Evolutionary conservation across 2,329 filamentous ascomycete genomes (phyloP), one percentile per base, ranked within the genome.

Genomic region (Hypoxylon sp.): DNA sequence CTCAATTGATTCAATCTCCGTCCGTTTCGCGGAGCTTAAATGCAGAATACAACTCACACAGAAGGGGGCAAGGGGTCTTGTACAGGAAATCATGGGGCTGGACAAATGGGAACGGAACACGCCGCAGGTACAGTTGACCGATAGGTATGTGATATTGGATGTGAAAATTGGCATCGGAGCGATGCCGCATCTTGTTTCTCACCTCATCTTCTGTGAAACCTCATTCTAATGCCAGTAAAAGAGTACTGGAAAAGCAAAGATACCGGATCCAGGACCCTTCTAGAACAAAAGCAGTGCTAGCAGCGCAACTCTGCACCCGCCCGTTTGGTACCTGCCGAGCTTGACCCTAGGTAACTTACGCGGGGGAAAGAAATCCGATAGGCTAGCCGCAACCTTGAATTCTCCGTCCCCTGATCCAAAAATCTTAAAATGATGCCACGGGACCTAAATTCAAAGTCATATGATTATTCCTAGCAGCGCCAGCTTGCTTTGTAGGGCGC

Each of bases 41-140:
- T 21, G 46, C 25, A 60, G 30, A 43, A 58, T 51, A 60, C 56
- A 64, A 38, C 65, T 52, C 56, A 60, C 50, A 36, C 2, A 9
- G 36, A 53, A 43, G 17, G 17, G 17, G 14, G 2, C 14, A 38
- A n/a, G 11, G 46, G 11, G 17, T 11, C 52, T 62, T 30, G 52
- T 32, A 23, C 55, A 30, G 60, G 52, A 50, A 34, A 59, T 63
- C 43, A 28, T 45, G 48, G 32, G 34, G 17, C 30, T 67, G 60
- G 61, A 60, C 68, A 62, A 70, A 70, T 68, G 50, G 63, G 55
- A 68, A 30, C 51, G 59, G 62, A 32, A 70, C 67, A 70, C 67
- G 61, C 64, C 61, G 45, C 56, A 30, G 38, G 11, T 23, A 46
- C 36, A 53, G n/a, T 51, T 49, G n/a, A 34, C 48, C 17, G 23